Evolutionary conservation across 1,139 yeast genomes (phyloP).

Genomic region (Sugiyamaella novakii): DNA sequence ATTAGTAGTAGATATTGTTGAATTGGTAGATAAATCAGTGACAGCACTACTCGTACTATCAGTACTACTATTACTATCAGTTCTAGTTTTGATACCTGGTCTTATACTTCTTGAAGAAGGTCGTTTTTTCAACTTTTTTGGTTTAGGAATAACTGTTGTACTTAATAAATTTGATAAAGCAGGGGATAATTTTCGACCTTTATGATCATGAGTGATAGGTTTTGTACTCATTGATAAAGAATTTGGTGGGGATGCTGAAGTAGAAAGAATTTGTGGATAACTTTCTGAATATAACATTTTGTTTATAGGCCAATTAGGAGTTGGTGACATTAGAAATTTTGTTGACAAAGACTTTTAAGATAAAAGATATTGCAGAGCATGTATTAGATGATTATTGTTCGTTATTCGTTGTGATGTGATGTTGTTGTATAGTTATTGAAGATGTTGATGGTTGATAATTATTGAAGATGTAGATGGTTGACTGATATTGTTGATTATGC

Average conservation of each 20-base stretch:
- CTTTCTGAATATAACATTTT: conserved; percentile 9
- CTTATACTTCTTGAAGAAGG: neutral
- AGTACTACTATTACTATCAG: conserved; percentile 14
- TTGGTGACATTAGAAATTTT: conserved; percentile 2
- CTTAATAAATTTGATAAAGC: conserved; percentile 32
- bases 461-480: no score
- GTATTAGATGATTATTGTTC: no score
- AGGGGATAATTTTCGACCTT: conserved; percentile 32
- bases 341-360: neutral
- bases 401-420: no score
- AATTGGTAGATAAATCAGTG: no score
- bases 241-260: conserved; percentile 12
- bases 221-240: neutral
- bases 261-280: conserved; percentile 6
- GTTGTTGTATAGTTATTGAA: no score
- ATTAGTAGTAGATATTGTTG: no score
- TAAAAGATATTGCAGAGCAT: neutral
- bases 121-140: conserved; percentile 10
- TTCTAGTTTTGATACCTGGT: conserved; percentile 9
- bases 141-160: conserved; percentile 32
- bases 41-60: conserved; percentile 18
- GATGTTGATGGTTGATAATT: no score
- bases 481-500: no score
- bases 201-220: conserved; percentile 27
- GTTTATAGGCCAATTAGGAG: conserved; percentile 1